phyloP scores from a whole-genome alignment of 164 flowering plant genomes.

The Taxillus chinensis region DNA sequence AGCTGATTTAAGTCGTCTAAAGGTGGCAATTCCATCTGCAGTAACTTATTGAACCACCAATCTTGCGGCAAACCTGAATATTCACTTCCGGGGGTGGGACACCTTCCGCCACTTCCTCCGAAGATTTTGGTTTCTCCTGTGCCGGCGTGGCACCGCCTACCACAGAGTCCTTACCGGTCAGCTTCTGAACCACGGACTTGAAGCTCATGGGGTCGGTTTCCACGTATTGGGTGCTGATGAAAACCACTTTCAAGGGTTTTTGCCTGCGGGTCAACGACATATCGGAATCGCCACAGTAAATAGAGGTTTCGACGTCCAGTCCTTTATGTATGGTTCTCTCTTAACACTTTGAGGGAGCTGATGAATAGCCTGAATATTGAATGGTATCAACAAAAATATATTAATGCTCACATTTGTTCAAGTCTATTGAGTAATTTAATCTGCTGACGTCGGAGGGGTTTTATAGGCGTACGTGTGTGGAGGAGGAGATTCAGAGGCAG shows the following conservation, averaged over 20 bases:
- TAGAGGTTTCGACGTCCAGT: background rate
- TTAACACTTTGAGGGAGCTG: too few species aligned
- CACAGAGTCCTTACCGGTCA: slow-evolving; percentile 49
- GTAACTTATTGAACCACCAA: slow-evolving; percentile 23
- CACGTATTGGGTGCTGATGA: slow-evolving; percentile 38
- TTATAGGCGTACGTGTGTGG: too few species aligned
- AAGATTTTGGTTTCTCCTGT: background rate
- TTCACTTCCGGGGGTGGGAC: background rate
- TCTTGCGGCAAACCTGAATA: slow-evolving; percentile 8
- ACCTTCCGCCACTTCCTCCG: background rate
- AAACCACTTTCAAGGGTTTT: slow-evolving; percentile 28
- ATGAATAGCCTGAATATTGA: too few species aligned
- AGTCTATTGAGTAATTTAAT: too few species aligned
- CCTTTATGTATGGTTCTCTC: too few species aligned
- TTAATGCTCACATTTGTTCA: too few species aligned
- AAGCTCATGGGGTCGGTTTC: slow-evolving; percentile 42
- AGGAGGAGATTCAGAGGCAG: too few species aligned
- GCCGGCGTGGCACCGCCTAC: background rate
- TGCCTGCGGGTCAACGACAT: background rate
- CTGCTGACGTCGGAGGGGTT: too few species aligned
- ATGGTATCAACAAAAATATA: too few species aligned
- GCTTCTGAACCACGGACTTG: slow-evolving; percentile 60
- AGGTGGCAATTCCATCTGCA: slow-evolving; percentile 32
- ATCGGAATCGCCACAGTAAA: background rate
- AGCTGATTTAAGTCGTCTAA: slow-evolving; percentile 21